Evolutionary conservation across 441 rosid species (phyloP).

Genomic region (Corymbia citriodora): DNA sequence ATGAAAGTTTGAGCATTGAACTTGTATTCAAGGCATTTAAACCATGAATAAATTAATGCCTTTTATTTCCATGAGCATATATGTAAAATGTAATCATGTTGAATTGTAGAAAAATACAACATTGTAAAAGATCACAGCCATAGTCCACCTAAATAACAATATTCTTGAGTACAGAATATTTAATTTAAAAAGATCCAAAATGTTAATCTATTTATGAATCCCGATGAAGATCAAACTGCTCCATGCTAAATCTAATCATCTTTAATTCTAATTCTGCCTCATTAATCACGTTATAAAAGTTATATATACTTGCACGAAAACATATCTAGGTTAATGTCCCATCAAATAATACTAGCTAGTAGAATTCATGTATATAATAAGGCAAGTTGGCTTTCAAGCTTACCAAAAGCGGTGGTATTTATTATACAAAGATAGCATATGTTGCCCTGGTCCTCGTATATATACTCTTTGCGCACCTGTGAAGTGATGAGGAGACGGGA

Average conservation of each 20-base stretch:
- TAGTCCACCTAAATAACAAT: neutral
- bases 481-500: neutral
- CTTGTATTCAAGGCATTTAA: neutral
- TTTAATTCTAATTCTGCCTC: neutral
- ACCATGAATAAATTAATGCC: neutral
- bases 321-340: neutral
- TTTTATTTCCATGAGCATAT: neutral
- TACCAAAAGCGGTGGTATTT: neutral
- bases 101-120: neutral
- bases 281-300: neutral
- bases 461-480: neutral
- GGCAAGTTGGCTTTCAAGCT: neutral
- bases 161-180: neutral
- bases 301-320: neutral
- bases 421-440: neutral
- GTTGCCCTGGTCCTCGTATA: neutral
- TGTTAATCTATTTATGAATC: neutral
- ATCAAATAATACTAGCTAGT: neutral
- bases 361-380: neutral
- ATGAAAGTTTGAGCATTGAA: neutral
- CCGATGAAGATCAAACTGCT: neutral
- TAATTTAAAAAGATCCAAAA: neutral
- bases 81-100: neutral
- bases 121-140: neutral
- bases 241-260: neutral